Percentiles rank a stretch among this genome's conserved stretches.
phyloP scores from a whole-genome alignment of 1,284 basidiomycete species.

The Apiotrichum akiyoshidainum region DNA sequence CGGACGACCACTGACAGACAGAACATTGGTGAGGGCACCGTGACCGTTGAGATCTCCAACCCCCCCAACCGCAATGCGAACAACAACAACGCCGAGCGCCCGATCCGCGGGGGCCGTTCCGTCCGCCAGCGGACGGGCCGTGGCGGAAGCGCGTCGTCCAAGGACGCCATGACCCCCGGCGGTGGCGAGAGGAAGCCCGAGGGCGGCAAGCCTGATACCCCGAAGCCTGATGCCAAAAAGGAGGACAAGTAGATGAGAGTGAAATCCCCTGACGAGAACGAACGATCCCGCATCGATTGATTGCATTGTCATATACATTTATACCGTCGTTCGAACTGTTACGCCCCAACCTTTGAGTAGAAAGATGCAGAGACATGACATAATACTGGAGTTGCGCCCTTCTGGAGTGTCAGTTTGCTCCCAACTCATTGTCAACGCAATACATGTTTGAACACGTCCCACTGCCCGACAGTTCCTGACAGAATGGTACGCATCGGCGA shows the following conservation, averaged over 20 bases:
- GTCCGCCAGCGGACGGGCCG: constrained; percentile 51
- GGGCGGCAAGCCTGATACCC: constrained; percentile 3
- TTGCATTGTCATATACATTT: constrained; percentile 18
- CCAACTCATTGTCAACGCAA: too few relatives aligned
- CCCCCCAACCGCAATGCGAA: constrained; percentile 31
- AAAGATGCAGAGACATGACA: not conserved
- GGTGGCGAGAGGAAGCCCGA: constrained; percentile 11
- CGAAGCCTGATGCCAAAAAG: constrained; percentile 14
- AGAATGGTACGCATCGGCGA: too few relatives aligned
- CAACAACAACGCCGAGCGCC: constrained; percentile 20
- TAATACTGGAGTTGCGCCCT: constrained; percentile 5
- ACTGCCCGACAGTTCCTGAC: too few relatives aligned
- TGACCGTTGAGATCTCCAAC: constrained; percentile 49
- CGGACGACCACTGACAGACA: constrained; percentile 10
- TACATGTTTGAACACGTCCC: too few relatives aligned
- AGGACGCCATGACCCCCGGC: constrained; percentile 10
- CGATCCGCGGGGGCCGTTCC: constrained; percentile 48
- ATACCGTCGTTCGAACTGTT: constrained; percentile 11
- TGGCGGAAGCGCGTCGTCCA: constrained; percentile 26
- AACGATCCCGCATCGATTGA: not conserved
- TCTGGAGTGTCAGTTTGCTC: too few relatives aligned
- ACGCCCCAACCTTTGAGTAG: not conserved
- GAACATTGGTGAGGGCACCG: constrained; percentile 48
- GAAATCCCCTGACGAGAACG: not conserved
- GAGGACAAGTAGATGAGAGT: constrained; percentile 6